phyloP scores from a whole-genome alignment of 2,329 filamentous ascomycete genomes.

The Fonsecaea monophora region DNA sequence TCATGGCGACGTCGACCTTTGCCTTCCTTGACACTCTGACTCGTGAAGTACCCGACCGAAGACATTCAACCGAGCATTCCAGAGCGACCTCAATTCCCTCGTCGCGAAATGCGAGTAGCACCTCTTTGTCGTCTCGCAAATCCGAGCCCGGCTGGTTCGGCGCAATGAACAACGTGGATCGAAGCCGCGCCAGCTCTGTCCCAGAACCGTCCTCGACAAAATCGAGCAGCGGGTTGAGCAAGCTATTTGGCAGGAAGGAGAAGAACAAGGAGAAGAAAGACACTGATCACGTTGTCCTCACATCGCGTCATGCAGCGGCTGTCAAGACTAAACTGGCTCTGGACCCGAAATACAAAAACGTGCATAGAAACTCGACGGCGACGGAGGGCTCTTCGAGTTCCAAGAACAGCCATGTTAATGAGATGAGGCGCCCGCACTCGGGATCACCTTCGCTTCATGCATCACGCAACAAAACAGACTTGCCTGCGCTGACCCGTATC shows the following conservation, averaged over 20 bases:
- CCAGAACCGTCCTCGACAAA: constrained; percentile 11
- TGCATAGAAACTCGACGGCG: background rate
- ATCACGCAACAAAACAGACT: constrained; percentile 21
- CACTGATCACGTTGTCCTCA: constrained; percentile 21
- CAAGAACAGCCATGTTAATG: constrained; percentile 25
- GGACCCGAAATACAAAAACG: constrained; percentile 25
- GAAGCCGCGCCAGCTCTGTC: constrained; percentile 21
- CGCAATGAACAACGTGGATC: constrained; percentile 22
- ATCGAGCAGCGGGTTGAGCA: constrained; percentile 17
- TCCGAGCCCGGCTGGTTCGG: constrained; percentile 29
- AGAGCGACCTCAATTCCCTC: background rate
- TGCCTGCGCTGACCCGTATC: constrained; percentile 33
- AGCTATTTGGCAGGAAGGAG: constrained; percentile 21
- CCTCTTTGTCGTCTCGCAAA: constrained; percentile 22
- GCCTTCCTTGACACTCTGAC: constrained; percentile 11
- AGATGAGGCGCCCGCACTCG: constrained; percentile 37
- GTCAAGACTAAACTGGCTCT: constrained; percentile 28
- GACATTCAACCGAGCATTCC: constrained; percentile 16
- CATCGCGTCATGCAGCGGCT: constrained; percentile 23
- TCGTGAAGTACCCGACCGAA: constrained; percentile 14
- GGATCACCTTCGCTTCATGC: constrained; percentile 33
- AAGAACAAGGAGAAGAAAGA: constrained; percentile 31
- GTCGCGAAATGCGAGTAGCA: constrained; percentile 16
- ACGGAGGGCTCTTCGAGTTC: background rate
- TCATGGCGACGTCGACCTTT: constrained; percentile 10